Percentiles rank a stretch among this genome's conserved stretches.
Conservation (phyloP, 257 asterid species). For the Ajuga chamaepitys region DNA sequence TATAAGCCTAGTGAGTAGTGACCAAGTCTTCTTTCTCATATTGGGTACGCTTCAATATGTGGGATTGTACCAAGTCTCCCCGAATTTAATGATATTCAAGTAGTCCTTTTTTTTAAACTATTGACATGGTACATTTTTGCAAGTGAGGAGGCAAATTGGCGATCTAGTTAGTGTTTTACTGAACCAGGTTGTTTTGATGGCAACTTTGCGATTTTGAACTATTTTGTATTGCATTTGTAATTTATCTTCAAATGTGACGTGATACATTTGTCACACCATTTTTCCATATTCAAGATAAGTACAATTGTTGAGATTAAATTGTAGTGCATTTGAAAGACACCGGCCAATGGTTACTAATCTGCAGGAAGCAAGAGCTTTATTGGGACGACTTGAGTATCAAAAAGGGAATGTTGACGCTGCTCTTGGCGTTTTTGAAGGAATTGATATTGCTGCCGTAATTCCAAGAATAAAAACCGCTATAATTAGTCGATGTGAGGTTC, state of each 20-base stretch:
- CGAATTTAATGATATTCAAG: no score
- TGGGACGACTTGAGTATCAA: conserved; percentile 93
- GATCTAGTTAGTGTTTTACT: background rate
- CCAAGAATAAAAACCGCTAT: conserved; percentile 59
- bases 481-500: conserved; percentile 46
- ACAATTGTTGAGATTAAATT: background rate
- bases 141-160: background rate
- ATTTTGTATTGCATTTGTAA: background rate
- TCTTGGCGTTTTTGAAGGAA: conserved; percentile 87
- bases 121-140: no score
- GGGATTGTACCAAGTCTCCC: no score
- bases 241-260: background rate
- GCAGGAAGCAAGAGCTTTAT: conserved; percentile 91
- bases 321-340: background rate
- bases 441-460: conserved; percentile 67
- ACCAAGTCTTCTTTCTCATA: no score
- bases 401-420: conserved; percentile 89
- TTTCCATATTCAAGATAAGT: background rate
- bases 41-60: no score
- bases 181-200: no score
- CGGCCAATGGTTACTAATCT: conserved; percentile 4
- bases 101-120: no score
- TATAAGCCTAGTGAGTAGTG: no score
- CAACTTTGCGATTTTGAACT: no score
- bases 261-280: background rate